These are phyloP conservation scores for Entonaema liquescens DNA, from an alignment of 495 filamentous ascomycete species.

Conservation along the genomic window DNA sequence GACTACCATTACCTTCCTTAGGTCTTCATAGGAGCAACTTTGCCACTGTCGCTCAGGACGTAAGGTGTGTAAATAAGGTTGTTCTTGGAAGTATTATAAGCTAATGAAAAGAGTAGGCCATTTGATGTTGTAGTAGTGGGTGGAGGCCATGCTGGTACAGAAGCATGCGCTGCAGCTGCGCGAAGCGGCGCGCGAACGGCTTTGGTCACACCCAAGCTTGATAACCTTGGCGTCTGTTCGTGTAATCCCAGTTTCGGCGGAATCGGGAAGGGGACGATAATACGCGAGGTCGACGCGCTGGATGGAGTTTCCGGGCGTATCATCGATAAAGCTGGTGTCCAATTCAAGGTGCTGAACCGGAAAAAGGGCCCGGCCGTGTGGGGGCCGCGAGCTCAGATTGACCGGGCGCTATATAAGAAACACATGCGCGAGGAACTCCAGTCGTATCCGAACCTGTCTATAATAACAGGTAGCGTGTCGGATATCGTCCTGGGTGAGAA, in stretches of 20 bases:
- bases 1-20: constrained; percentile 18
- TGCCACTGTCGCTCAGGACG: constrained; percentile 49
- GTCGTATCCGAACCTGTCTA: constrained; percentile 75
- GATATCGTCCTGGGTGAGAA: constrained; percentile 81
- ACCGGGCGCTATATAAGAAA: constrained; percentile 86
- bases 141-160: constrained; percentile 93
- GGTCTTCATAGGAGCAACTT: constrained; percentile 42
- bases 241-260: constrained; percentile 98
- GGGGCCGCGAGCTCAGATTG: constrained; percentile 96
- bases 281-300: constrained; percentile 93
- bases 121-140: constrained; percentile 97
- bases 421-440: constrained; percentile 90
- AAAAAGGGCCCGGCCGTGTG: constrained; percentile 95
- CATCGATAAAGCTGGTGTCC: constrained; percentile 91
- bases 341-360: constrained; percentile 87
- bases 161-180: constrained; percentile 93
- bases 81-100: neutral
- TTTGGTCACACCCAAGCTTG: constrained; percentile 83
- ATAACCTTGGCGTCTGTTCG: constrained; percentile 94
- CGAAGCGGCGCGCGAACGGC: constrained; percentile 89
- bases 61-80: constrained; percentile 41
- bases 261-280: constrained; percentile 98
- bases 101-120: constrained; percentile 56
- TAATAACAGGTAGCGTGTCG: constrained; percentile 87
- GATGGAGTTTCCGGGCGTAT: constrained; percentile 90